Conservation (phyloP, 352 stramenopile species). For the Aphanomyces stellatus region DNA sequence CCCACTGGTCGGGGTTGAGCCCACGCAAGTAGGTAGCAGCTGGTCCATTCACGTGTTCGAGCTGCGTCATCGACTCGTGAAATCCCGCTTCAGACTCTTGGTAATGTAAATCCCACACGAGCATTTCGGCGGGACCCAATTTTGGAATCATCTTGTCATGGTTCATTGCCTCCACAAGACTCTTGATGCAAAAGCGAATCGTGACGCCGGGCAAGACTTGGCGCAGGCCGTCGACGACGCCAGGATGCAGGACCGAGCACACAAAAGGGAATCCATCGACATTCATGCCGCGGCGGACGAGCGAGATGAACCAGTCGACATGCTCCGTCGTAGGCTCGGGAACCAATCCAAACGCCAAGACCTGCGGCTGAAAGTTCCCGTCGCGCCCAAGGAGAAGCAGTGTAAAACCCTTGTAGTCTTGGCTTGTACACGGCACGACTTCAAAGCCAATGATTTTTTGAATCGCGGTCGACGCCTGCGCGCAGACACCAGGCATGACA, state of each 20-base stretch:
- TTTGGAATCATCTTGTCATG: constrained; percentile 70
- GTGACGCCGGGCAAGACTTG: constrained; percentile 43
- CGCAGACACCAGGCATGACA: constrained; percentile 52
- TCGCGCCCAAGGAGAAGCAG: constrained; percentile 54
- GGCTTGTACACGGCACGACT: constrained; percentile 54
- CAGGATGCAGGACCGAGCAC: constrained; percentile 48
- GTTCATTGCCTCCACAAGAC: constrained; percentile 52
- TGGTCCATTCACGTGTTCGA: constrained; percentile 44
- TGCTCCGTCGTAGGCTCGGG: constrained; percentile 54
- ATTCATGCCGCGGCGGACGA: constrained; percentile 40
- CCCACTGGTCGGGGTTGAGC: constrained; percentile 60
- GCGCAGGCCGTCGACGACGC: constrained; percentile 43
- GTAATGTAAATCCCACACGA: constrained; percentile 52
- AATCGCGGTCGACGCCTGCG: constrained; percentile 35
- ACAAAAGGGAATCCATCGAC: constrained; percentile 50
- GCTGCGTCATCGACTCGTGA: constrained; percentile 33
- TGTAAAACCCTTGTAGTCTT: constrained; percentile 62
- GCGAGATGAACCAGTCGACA: constrained; percentile 63
- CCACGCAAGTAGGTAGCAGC: constrained; percentile 46
- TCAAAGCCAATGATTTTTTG: constrained; percentile 67
- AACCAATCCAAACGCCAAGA: constrained; percentile 58
- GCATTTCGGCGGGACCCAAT: constrained; percentile 44
- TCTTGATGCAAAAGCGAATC: constrained; percentile 66
- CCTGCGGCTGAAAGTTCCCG: constrained; percentile 56
- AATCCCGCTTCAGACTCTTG: constrained; percentile 54